phyloP scores from a whole-genome alignment of 1,284 basidiomycete genomes.

The Lentinus polychrous region DNA sequence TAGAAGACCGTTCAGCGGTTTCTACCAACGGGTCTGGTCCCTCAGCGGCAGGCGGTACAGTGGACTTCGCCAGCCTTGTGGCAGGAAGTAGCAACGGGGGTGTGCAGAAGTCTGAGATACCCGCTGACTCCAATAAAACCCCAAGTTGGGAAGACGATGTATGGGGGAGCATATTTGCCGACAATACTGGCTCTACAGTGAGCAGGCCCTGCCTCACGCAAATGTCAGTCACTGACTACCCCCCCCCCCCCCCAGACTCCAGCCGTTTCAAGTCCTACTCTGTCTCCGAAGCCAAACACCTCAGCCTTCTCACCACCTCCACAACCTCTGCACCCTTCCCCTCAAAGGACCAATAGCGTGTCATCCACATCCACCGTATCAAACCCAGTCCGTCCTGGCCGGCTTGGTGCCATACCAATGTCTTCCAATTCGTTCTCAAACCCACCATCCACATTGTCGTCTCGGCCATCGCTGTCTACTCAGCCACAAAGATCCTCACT shows the following conservation, averaged over 20 bases:
- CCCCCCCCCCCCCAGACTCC: conserved; percentile 14
- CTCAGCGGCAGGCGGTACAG: conserved; percentile 32
- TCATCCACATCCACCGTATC: conserved; percentile 13
- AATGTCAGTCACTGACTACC: too few relatives aligned
- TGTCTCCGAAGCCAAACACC: conserved; percentile 9
- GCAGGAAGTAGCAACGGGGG: conserved; percentile 35
- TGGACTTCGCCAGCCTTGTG: conserved; percentile 74
- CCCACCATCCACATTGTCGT: conserved; percentile 25
- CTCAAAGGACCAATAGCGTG: conserved; percentile 21
- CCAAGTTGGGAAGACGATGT: conserved; percentile 69
- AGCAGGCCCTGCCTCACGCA: conserved; percentile 9
- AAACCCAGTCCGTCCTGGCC: conserved; percentile 22
- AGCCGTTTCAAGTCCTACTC: conserved; percentile 16
- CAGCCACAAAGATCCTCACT: conserved; percentile 13
- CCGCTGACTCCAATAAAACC: conserved; percentile 26
- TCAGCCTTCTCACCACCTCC: conserved; percentile 18
- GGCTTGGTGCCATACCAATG: conserved; percentile 32
- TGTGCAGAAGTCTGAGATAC: conserved; percentile 39
- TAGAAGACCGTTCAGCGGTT: conserved; percentile 67
- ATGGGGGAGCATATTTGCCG: conserved; percentile 68
- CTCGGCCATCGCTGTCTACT: conserved; percentile 16
- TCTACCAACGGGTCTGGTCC: conserved; percentile 24
- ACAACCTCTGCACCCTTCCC: conserved; percentile 29
- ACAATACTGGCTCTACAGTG: conserved; percentile 29
- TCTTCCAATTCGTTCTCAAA: conserved; percentile 29